Conservation (phyloP, 352 stramenopile genomes). For the Nothophytophthora sp. region DNA sequence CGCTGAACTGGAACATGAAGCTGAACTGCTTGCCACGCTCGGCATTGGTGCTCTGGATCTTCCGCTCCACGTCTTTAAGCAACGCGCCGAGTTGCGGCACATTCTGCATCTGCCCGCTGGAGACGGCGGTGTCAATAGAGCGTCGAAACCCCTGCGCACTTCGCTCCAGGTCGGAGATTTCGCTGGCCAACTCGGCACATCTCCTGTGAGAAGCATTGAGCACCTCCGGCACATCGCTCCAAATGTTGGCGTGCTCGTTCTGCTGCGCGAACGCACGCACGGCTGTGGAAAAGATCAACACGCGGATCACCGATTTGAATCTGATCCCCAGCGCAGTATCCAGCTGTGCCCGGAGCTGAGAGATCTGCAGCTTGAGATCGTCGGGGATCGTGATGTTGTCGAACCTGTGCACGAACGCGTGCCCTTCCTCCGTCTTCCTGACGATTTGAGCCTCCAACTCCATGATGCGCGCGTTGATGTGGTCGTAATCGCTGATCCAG, state of each 20-base stretch:
- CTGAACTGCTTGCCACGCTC: slow-evolving; percentile 62
- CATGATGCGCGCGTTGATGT: slow-evolving; percentile 33
- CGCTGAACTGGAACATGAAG: slow-evolving; percentile 70
- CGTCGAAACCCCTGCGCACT: slow-evolving; percentile 31
- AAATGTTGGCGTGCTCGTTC: slow-evolving; percentile 31
- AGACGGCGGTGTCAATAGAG: slow-evolving; percentile 50
- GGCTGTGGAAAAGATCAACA: slow-evolving; percentile 56
- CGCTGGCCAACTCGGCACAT: slow-evolving; percentile 34
- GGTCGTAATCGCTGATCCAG: slow-evolving; percentile 40
- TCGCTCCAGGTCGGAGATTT: slow-evolving; percentile 28
- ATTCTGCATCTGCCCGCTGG: slow-evolving; percentile 45
- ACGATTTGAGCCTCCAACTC: slow-evolving; percentile 27
- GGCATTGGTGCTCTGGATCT: slow-evolving; percentile 25
- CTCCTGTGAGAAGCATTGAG: slow-evolving; percentile 48
- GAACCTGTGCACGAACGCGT: slow-evolving; percentile 34
- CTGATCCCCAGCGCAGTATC: slow-evolving; percentile 35
- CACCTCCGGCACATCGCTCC: slow-evolving; percentile 46
- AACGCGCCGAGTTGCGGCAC: slow-evolving; percentile 37
- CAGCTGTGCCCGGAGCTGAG: slow-evolving; percentile 28
- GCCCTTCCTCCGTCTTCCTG: slow-evolving; percentile 29
- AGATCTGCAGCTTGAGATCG: slow-evolving; percentile 44
- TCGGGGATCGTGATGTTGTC: slow-evolving; percentile 51
- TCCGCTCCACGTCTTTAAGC: slow-evolving; percentile 35
- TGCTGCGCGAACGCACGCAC: slow-evolving; percentile 36
- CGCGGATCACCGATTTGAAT: slow-evolving; percentile 42